phyloP scores from a whole-genome alignment of 2,329 filamentous ascomycete genomes.

The Amylocarpus encephaloides region DNA sequence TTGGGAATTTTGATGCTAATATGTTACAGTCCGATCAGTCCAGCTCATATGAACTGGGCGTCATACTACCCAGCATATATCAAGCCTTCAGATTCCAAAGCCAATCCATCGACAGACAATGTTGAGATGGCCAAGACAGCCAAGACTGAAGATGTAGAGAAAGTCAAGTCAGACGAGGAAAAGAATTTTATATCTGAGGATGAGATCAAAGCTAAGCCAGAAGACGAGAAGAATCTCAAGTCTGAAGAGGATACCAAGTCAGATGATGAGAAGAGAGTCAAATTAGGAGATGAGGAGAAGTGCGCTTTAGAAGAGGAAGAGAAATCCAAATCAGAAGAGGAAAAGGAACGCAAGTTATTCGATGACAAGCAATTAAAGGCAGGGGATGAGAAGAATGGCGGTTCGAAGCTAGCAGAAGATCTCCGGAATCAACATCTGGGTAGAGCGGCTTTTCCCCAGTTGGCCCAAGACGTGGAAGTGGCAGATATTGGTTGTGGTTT shows the following conservation, averaged over 20 bases:
- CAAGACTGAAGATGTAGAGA: conserved; percentile 7
- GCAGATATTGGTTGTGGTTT: conserved; percentile 98
- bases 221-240: background rate
- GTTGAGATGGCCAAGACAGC: background rate
- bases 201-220: background rate
- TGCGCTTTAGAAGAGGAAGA: background rate
- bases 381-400: conserved; percentile 39
- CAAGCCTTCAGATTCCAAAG: conserved; percentile 32
- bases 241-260: too few species aligned
- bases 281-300: conserved; percentile 40
- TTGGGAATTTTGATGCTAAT: conserved; percentile 18
- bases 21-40: conserved; percentile 61
- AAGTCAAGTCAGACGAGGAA: background rate
- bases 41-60: conserved; percentile 87
- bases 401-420: too few species aligned
- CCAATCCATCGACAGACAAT: background rate
- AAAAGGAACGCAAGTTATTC: background rate
- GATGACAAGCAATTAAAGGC: conserved; percentile 16
- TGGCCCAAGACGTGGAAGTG: conserved; percentile 65
- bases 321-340: background rate
- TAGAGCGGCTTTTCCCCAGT: too few species aligned
- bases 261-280: background rate
- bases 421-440: too few species aligned
- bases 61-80: conserved; percentile 72
- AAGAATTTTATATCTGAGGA: background rate